Conservation (phyloP, 495 filamentous ascomycete species). For the Trichoderma erinaceum region DNA sequence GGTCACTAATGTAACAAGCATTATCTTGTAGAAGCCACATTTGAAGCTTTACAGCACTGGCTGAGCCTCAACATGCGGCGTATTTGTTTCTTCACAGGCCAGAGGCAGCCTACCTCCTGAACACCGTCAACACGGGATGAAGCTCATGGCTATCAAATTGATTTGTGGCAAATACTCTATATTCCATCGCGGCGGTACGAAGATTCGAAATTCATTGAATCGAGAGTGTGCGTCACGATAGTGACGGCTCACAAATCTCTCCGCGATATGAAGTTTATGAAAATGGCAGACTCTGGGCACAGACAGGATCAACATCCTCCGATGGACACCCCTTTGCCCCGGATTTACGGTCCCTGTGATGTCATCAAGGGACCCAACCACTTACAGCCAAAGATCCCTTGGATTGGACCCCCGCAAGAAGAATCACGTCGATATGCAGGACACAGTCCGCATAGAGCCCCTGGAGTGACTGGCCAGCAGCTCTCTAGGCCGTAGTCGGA, state of each 20-base stretch:
- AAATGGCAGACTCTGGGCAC: neutral
- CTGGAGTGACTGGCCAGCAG: neutral
- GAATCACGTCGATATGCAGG: neutral
- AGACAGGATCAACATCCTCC: too few relatives aligned
- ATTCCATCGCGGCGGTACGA: too few relatives aligned
- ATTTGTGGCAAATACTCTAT: too few relatives aligned
- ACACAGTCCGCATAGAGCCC: neutral
- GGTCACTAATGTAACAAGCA: too few relatives aligned
- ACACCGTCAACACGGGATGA: neutral
- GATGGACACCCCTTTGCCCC: neutral
- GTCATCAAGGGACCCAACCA: conserved; percentile 6
- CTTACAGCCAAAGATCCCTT: neutral
- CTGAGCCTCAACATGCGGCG: neutral
- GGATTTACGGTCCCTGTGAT: conserved; percentile 11
- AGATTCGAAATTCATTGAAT: too few relatives aligned
- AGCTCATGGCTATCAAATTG: neutral
- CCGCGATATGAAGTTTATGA: neutral
- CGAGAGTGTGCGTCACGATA: neutral
- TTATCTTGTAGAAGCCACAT: too few relatives aligned
- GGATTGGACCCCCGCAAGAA: neutral
- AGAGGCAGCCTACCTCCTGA: neutral
- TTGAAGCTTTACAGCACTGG: too few relatives aligned
- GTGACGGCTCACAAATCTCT: neutral
- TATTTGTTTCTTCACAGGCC: neutral
- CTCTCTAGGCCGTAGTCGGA: neutral